Base-by-base conservation (phyloP, 2,329 filamentous ascomycete genomes). In the Cladosporium colombiae region DNA sequence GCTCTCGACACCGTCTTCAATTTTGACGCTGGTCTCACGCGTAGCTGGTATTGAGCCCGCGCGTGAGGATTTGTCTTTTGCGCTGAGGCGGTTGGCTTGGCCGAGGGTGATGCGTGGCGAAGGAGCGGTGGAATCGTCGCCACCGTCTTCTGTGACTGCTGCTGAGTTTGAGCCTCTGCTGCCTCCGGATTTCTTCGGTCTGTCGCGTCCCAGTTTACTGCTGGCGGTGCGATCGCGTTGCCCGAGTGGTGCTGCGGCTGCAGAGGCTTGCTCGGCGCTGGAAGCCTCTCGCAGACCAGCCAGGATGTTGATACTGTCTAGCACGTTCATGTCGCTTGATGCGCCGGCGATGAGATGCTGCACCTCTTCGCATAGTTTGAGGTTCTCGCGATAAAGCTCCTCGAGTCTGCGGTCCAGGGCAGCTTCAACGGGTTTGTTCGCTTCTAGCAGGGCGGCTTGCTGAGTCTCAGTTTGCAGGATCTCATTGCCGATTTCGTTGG, bases 1-100 rank as follows among this genome's bases (percentile, higher is more conserved):
- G 50, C 75, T 78, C 52, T 81, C 81, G 16, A 75, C 77, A 35
- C 77, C 77, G 62, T 84, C 81, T 69, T 83, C 82, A 57, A 78
- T 76, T 69, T 84, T 84, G n/a, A 83, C 82, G 57, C 79, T 81
- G n/a, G 80, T 73, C 68, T 84, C 82, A 40, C 82, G 75, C 16
- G 75, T 80, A 60, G 78, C 78, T 16, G 81, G 78, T 37, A 83
- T 81, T 50, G 78, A 81, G 57, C 79, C 79, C 21, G 75, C 75
- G 31, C 77, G 72, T 11, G 75, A 76, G 1, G 73, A 71, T 55
- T 78, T 77, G 52, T 77, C 74, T 71, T 81, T 79, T n/a, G 70
- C 69, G 29, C 65, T 68, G 5, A 75, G 66, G 21, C 72, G 65
- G 55, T 69, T 72, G 59, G 68, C 69, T 21, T 64, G 64, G 23